Conservation (phyloP, 306 rosid genomes). For the Medicago truncatula region DNA sequence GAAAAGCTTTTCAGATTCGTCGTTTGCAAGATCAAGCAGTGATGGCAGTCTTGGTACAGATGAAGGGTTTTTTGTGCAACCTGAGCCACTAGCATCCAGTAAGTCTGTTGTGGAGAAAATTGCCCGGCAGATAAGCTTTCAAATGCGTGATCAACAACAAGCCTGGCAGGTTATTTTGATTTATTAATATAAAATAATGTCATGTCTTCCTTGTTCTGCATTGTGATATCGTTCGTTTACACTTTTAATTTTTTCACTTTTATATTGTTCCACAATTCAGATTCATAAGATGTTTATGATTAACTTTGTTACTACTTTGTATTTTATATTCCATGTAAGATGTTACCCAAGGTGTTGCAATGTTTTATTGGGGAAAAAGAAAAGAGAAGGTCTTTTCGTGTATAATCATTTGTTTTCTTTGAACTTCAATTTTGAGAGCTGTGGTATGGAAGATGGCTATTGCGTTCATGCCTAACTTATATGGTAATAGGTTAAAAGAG, state of each 20-base stretch:
- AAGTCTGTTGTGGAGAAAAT: slow-evolving; percentile 65
- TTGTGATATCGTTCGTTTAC: slow-evolving; percentile 31
- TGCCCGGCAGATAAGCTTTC: slow-evolving; percentile 63
- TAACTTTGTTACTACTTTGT: neutral
- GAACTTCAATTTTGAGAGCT: slow-evolving; percentile 28
- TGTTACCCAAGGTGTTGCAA: slow-evolving; percentile 6
- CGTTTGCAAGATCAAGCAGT: slow-evolving; percentile 74
- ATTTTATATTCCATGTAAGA: slow-evolving; percentile 11
- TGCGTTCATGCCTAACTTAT: slow-evolving; percentile 21
- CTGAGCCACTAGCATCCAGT: slow-evolving; percentile 70
- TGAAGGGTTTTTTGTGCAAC: slow-evolving; percentile 88
- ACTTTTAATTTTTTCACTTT: slow-evolving; percentile 11
- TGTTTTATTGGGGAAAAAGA: neutral
- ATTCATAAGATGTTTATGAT: slow-evolving; percentile 33
- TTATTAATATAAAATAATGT: slow-evolving; percentile 29
- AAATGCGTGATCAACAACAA: slow-evolving; percentile 72
- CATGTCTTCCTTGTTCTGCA: slow-evolving; percentile 20
- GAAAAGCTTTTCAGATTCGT: slow-evolving; percentile 57
- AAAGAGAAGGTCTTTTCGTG: slow-evolving; percentile 10
- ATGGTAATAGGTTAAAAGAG: slow-evolving; percentile 25
- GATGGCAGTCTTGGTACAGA: slow-evolving; percentile 71
- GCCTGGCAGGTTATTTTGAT: slow-evolving; percentile 79
- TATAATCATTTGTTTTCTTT: slow-evolving; percentile 3
- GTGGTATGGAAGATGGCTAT: slow-evolving; percentile 7
- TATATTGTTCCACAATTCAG: slow-evolving; percentile 10